A percentile compares a stretch with the other conserved stretches of the same genome.
Evolutionary conservation across 73 alveolate genomes (phyloP).

Genomic region (Paramecium primaurelia): DNA sequence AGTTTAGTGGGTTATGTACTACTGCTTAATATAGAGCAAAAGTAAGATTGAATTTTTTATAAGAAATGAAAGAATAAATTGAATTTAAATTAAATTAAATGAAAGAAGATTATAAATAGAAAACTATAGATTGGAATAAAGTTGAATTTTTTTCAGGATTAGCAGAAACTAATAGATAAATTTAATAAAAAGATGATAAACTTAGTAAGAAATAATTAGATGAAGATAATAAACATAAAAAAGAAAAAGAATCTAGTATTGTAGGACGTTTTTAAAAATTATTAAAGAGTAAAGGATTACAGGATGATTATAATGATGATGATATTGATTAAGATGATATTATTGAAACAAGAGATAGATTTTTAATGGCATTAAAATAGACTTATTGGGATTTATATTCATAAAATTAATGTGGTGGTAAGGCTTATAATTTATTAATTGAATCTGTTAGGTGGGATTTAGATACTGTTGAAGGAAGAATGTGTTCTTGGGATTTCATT

Average conservation of each 20-base stretch:
- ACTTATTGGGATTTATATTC: constrained; percentile 63
- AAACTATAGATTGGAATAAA: constrained; percentile 2
- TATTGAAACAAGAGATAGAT: constrained; percentile 72
- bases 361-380: constrained; percentile 67
- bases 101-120: background rate
- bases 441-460: constrained; percentile 62
- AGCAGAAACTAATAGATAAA: background rate
- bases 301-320: background rate
- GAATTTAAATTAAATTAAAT: constrained; percentile 15
- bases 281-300: background rate
- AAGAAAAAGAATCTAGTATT: constrained; percentile 46
- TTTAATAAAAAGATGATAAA: constrained; percentile 35
- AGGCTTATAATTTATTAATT: constrained; percentile 38
- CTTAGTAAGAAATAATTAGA: constrained; percentile 37
- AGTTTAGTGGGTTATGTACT: constrained; percentile 37
- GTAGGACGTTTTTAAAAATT: constrained; percentile 6
- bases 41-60: constrained; percentile 52
- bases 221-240: constrained; percentile 53
- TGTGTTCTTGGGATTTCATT: constrained; percentile 64
- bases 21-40: constrained; percentile 50
- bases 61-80: constrained; percentile 57
- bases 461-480: constrained; percentile 55
- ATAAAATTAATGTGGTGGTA: constrained; percentile 57
- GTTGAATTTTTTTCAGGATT: background rate
- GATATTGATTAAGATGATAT: constrained; percentile 60